Evolutionary conservation across 257 asterid species (phyloP).

Genomic region (Rubia yunnanensis): DNA sequence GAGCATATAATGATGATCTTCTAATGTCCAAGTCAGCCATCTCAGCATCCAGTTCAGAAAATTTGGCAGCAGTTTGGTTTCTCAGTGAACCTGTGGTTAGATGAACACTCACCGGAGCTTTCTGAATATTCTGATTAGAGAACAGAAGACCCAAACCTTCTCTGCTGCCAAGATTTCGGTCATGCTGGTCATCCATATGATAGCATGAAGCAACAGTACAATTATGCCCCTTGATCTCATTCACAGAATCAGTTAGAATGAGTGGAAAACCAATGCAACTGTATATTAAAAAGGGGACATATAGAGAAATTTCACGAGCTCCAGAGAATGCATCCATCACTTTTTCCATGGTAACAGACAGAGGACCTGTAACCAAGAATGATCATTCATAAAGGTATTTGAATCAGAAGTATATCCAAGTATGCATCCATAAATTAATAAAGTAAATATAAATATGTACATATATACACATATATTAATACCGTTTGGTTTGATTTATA

Average conservation of each 20-base stretch:
- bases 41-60: conserved; percentile 14
- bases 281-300: conserved; percentile 76
- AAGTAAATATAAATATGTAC: too few species aligned
- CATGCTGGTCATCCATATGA: conserved; percentile 48
- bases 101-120: conserved; percentile 25
- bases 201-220: conserved; percentile 74
- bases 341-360: conserved; percentile 70
- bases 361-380: conserved; percentile 50
- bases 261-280: conserved; percentile 90
- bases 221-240: conserved; percentile 54
- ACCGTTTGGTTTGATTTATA: background rate
- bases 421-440: too few species aligned
- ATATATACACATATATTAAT: too few species aligned
- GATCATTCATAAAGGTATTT: conserved; percentile 7
- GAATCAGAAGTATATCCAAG: conserved; percentile 14
- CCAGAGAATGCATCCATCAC: conserved; percentile 93
- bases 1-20: conserved; percentile 8
- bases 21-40: conserved; percentile 14
- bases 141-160: conserved; percentile 67
- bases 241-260: conserved; percentile 48
- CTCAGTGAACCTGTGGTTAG: conserved; percentile 16
- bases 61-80: conserved; percentile 14
- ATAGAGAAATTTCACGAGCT: conserved; percentile 80
- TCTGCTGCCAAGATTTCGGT: conserved; percentile 37
- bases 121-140: conserved; percentile 40